phyloP scores from a whole-genome alignment of 2,329 filamentous ascomycete genomes.

The Rasamsonia emersonii region DNA sequence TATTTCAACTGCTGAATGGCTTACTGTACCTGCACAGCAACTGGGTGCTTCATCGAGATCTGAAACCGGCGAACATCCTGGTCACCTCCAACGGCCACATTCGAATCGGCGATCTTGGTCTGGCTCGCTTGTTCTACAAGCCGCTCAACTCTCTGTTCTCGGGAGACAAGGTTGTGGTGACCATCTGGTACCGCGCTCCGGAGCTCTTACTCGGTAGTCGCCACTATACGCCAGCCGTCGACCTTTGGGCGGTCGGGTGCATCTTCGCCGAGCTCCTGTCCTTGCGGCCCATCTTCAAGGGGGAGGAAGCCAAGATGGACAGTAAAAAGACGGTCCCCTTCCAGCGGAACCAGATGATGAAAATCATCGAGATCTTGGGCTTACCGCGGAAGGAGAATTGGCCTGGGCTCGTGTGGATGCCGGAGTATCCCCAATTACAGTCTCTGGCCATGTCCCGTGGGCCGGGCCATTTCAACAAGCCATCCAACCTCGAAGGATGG shows the following conservation, averaged over 20 bases:
- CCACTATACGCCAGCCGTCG: conserved; percentile 96
- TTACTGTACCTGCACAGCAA: conserved; percentile 91
- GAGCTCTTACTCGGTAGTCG: conserved; percentile 83
- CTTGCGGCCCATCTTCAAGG: conserved; percentile 91
- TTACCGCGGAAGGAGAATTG: conserved; percentile 81
- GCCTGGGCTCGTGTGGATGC: conserved; percentile 77
- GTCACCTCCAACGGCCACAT: conserved; percentile 84
- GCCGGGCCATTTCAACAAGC: conserved; percentile 42
- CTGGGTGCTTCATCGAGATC: conserved; percentile 93
- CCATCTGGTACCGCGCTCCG: conserved; percentile 96
- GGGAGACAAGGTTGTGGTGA: conserved; percentile 96
- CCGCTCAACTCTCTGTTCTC: conserved; percentile 84
- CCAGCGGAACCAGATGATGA: conserved; percentile 97
- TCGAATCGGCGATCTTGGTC: conserved; percentile 87
- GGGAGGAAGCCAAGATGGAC: conserved; percentile 98
- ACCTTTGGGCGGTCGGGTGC: conserved; percentile 95
- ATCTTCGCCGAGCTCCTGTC: conserved; percentile 94
- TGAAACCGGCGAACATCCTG: conserved; percentile 99
- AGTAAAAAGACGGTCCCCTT: conserved; percentile 96
- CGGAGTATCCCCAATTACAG: conserved; percentile 68
- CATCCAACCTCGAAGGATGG: conserved; percentile 65
- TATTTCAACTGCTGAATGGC: conserved; percentile 92
- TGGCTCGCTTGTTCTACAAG: conserved; percentile 89
- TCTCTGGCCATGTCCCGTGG: conserved; percentile 37
- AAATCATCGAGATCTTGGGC: conserved; percentile 94